A percentile compares a stretch with the other conserved stretches of the same genome.
These are phyloP conservation scores for Fagopyrum homotropicum DNA, from an alignment of 148 eudicot genomes.

Conservation along the genomic window DNA sequence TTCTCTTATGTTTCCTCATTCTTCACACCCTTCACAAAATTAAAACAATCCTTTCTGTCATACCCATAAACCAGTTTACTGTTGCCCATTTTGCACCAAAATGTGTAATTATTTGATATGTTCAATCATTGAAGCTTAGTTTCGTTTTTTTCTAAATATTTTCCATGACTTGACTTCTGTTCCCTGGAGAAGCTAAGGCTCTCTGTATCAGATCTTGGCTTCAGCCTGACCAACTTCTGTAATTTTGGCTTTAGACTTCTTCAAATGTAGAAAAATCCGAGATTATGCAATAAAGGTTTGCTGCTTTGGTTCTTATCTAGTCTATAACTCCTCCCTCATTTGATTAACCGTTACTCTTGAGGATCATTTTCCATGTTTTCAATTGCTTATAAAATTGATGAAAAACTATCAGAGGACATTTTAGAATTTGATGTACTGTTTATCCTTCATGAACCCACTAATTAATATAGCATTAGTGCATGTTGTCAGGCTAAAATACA, in stretches of 20 bases:
- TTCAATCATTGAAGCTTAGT: neutral
- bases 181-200: neutral
- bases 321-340: neutral
- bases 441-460: neutral
- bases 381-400: neutral
- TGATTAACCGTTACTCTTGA: neutral
- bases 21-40: neutral
- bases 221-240: neutral
- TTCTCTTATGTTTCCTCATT: neutral
- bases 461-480: neutral
- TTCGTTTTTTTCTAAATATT: neutral
- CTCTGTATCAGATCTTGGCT: neutral
- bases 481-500: constrained; percentile 61
- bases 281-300: neutral
- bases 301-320: neutral
- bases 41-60: neutral
- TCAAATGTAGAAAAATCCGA: neutral
- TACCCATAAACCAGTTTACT: neutral
- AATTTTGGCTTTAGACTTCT: neutral
- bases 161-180: too few relatives aligned
- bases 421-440: neutral
- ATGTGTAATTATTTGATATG: neutral
- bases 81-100: neutral
- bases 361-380: constrained; percentile 6
- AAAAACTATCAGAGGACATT: neutral